Percentiles rank a stretch among this genome's conserved stretches.
These are phyloP conservation scores for Debaryomyces psychrophilus DNA, from an alignment of 1,139 yeast species.

Conservation along the genomic window DNA sequence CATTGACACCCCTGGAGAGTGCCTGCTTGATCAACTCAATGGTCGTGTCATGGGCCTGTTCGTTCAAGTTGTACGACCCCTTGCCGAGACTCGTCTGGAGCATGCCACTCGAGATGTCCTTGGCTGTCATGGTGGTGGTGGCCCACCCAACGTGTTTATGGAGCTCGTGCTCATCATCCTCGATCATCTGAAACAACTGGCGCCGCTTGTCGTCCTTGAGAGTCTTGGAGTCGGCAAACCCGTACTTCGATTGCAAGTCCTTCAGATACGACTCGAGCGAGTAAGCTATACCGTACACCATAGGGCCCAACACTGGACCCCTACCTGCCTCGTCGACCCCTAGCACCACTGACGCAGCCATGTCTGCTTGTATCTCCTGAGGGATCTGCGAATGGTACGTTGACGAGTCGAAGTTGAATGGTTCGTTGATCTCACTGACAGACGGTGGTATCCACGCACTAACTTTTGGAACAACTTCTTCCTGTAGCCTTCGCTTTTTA, in stretches of 20 bases:
- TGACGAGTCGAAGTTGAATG: conserved; percentile 33
- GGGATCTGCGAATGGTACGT: conserved; percentile 43
- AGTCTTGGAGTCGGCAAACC: conserved; percentile 92
- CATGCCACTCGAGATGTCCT: conserved; percentile 90
- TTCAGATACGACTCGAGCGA: conserved; percentile 60
- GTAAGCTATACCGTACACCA: conserved; percentile 93
- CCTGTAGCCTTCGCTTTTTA: conserved; percentile 3
- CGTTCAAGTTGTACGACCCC: conserved; percentile 78
- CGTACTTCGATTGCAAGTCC: conserved; percentile 57
- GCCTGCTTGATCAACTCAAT: conserved; percentile 70
- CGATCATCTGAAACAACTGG: conserved; percentile 60
- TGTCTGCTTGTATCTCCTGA: conserved; percentile 18
- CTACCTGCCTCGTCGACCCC: conserved; percentile 99
- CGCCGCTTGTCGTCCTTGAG: conserved; percentile 74
- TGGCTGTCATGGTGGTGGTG: conserved; percentile 80
- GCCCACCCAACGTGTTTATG: conserved; percentile 80
- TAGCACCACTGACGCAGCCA: conserved; percentile 46
- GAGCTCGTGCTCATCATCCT: conserved; percentile 48
- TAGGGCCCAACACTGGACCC: conserved; percentile 96
- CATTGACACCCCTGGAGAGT: conserved; percentile 59
- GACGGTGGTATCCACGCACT: conserved; percentile 37
- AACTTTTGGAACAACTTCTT: not conserved
- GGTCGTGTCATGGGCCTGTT: conserved; percentile 95
- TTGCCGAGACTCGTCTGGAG: conserved; percentile 56
- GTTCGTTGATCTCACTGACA: conserved; percentile 28